phyloP scores from a whole-genome alignment of 495 filamentous ascomycete species.

The Xylaria palmicola region DNA sequence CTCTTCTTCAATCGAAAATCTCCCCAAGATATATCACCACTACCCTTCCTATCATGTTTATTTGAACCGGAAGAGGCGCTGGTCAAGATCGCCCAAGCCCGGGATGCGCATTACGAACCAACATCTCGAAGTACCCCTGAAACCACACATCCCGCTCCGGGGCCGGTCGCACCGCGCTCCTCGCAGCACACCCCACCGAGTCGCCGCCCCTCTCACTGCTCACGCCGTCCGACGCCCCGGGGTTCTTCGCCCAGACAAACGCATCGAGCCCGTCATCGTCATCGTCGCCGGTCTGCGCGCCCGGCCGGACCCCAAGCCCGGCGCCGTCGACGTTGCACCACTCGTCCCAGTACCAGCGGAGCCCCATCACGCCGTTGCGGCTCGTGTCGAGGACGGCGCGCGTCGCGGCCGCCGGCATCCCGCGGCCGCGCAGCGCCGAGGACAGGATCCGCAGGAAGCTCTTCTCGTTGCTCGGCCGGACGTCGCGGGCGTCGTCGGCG shows the following conservation, averaged over 20 bases:
- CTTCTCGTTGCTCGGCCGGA: conserved; percentile 55
- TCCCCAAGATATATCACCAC: background rate
- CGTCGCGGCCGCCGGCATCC: conserved; percentile 42
- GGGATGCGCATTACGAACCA: background rate
- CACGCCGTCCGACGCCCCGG: conserved; percentile 51
- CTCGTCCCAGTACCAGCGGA: conserved; percentile 58
- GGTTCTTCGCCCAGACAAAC: conserved; percentile 68
- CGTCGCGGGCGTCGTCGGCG: conserved; percentile 33
- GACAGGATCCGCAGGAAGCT: conserved; percentile 57
- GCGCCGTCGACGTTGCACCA: conserved; percentile 68
- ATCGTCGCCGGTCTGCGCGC: conserved; percentile 52
- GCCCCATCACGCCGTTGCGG: conserved; percentile 59
- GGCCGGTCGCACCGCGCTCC: background rate
- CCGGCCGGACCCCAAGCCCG: conserved; percentile 60
- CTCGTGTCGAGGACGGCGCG: conserved; percentile 52
- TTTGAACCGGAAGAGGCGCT: too few species aligned
- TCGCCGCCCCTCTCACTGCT: background rate
- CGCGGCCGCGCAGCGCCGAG: conserved; percentile 47
- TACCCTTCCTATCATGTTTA: background rate
- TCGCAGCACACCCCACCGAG: background rate
- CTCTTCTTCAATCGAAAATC: background rate
- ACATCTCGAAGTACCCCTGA: conserved; percentile 2
- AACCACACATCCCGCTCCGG: background rate
- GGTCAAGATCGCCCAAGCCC: background rate
- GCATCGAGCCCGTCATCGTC: conserved; percentile 56